Evolutionary conservation across 768 basidiomycete species (phyloP).

Genomic region (Royoungia palumana): DNA sequence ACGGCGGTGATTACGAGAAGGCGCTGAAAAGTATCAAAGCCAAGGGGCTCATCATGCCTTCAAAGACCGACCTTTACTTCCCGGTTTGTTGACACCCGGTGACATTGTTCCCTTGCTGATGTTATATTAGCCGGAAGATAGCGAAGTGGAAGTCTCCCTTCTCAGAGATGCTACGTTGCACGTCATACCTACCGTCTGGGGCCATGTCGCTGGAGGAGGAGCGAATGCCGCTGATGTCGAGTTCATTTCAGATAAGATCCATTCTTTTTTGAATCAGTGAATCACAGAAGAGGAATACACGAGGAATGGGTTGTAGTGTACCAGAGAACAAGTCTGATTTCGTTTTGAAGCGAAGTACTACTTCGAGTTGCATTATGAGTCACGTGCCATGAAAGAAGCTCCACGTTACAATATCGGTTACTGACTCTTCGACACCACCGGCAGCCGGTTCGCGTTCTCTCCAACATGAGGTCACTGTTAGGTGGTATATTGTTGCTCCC

Average conservation of each 20-base stretch:
- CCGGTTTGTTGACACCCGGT: slow-evolving; percentile 34
- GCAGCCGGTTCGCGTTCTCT: neutral
- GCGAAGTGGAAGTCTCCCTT: slow-evolving; percentile 43
- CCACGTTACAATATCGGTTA: slow-evolving; percentile 11
- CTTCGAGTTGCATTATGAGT: neutral
- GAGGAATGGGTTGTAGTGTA: neutral
- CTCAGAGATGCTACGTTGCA: slow-evolving; percentile 44
- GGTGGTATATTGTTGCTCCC: slow-evolving; percentile 20
- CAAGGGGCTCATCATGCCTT: slow-evolving; percentile 56
- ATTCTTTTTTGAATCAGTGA: slow-evolving; percentile 38
- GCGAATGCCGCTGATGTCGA: slow-evolving; percentile 36
- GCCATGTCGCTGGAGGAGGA: slow-evolving; percentile 53
- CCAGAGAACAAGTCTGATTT: neutral
- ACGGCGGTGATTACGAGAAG: slow-evolving; percentile 43
- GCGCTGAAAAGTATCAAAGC: slow-evolving; percentile 45
- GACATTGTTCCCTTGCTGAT: neutral
- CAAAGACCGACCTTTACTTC: slow-evolving; percentile 59
- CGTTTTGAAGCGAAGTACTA: too few species aligned
- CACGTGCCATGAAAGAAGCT: slow-evolving; percentile 14
- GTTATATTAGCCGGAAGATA: slow-evolving; percentile 49
- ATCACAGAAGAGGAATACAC: neutral
- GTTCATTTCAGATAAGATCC: slow-evolving; percentile 42
- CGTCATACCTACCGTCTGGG: slow-evolving; percentile 56
- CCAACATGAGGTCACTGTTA: slow-evolving; percentile 24
- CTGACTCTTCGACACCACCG: neutral